phyloP scores from a whole-genome alignment of 306 rosid genomes.

The Prunus mira region DNA sequence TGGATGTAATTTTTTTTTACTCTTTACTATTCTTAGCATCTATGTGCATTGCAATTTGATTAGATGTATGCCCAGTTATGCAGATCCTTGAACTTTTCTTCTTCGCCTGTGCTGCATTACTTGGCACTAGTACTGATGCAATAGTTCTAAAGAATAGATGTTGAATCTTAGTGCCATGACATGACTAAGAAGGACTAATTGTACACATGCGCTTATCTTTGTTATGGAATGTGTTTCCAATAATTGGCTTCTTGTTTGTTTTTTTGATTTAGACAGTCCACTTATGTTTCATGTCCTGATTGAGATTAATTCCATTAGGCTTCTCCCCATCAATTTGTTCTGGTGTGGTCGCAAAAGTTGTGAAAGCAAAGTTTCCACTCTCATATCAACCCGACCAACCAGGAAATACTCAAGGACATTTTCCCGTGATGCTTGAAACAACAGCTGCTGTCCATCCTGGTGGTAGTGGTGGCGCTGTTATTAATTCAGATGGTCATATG shows the following conservation, averaged over 20 bases:
- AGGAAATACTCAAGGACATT: conserved; percentile 31
- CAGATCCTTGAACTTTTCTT: not conserved
- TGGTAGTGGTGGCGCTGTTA: conserved; percentile 93
- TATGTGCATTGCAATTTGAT: too few species aligned
- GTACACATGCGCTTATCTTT: not conserved
- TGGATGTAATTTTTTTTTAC: too few species aligned
- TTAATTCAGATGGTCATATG: conserved; percentile 82
- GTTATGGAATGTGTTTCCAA: not conserved
- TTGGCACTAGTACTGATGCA: not conserved
- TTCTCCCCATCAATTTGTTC: conserved; percentile 79
- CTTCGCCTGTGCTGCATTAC: not conserved
- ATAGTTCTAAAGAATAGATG: not conserved
- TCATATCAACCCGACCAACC: conserved; percentile 45
- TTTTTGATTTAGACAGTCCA: not conserved
- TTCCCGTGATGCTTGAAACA: conserved; percentile 90
- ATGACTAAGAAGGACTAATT: not conserved
- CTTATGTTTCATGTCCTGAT: conserved; percentile 11
- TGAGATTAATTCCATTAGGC: conserved; percentile 39
- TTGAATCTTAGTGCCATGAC: not conserved
- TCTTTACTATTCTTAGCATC: too few species aligned
- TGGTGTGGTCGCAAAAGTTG: conserved; percentile 86
- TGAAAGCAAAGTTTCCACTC: conserved; percentile 55
- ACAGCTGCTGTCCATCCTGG: conserved; percentile 98
- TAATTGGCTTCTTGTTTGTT: not conserved
- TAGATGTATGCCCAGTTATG: not conserved